phyloP scores from a whole-genome alignment of 768 basidiomycete genomes.

The Termitomyces sp. region DNA sequence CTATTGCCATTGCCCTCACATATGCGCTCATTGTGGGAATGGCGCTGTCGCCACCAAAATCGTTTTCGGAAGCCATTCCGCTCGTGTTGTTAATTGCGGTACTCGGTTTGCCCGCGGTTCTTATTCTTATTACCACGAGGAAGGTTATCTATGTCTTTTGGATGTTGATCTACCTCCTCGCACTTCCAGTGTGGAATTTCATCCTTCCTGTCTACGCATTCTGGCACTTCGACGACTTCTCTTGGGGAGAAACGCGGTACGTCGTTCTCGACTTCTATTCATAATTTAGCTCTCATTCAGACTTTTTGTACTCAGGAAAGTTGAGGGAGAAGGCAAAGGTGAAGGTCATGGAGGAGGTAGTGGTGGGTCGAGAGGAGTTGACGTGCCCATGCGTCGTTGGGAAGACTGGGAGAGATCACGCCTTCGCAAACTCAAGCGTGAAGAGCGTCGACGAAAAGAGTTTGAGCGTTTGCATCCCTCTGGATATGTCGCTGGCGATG shows the following conservation, averaged over 20 bases:
- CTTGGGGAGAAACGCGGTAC: constrained; percentile 97
- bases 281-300: constrained; percentile 7
- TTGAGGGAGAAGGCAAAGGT: constrained; percentile 83
- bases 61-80: constrained; percentile 92
- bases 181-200: constrained; percentile 96
- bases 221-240: constrained; percentile 99
- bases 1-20: constrained; percentile 89
- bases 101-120: constrained; percentile 85
- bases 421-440: constrained; percentile 83
- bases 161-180: constrained; percentile 93
- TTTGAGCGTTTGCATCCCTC: constrained; percentile 73
- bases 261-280: constrained; percentile 16
- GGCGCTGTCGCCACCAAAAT: constrained; percentile 71
- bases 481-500: constrained; percentile 58
- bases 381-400: constrained; percentile 94
- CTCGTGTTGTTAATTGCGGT: constrained; percentile 85
- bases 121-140: constrained; percentile 90
- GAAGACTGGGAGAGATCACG: constrained; percentile 99
- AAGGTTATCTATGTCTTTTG: constrained; percentile 96
- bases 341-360: constrained; percentile 72
- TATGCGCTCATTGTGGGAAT: constrained; percentile 82
- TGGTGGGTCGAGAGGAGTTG: constrained; percentile 42
- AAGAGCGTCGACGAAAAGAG: constrained; percentile 75
- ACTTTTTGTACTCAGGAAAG: constrained; percentile 54
- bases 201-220: constrained; percentile 92